Evolutionary conservation across 2,329 filamentous ascomycete genomes (phyloP), one percentile per base, ranked within the genome.

Genomic region (Colletotrichum gigasporum): DNA sequence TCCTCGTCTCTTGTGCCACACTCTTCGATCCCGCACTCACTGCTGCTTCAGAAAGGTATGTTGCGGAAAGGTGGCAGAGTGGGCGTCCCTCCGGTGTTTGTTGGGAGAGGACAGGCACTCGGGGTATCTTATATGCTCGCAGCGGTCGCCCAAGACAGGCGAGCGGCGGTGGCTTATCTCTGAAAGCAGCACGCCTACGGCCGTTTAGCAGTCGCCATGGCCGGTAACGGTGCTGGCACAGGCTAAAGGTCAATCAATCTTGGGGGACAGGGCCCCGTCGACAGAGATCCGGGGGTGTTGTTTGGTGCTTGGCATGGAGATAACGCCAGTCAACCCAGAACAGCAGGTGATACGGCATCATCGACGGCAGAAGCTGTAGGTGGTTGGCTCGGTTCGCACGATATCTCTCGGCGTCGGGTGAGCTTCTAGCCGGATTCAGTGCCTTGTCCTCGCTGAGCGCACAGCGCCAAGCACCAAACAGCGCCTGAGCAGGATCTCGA

Each of bases 271-370:
- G 52, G 52, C 44, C 18, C 39, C 22, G 42, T 35, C 44, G 26
- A 58, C 57, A 51, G 34, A 28, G 14, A 51, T 30, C 12, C 7
- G 32, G 14, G 32, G 48, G 22, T 52, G 30, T 52, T 16, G 11
- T 41, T 32, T n/a, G 48, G 22, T 44, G 16, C 10, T 22, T 42
- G 30, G 34, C 42, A 28, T n/a, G 37, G 26, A 48, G 61, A 61
- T 64, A 61, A 61, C 41, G 42, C 24, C 10, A 35, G n/a, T 2
- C 35, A 14, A 18, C 61, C 56, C 30, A 35, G 47, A 61, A 53
- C 11, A 61, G 61, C 26, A 61, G 42, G 56, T 61, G 22, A 20
- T 28, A 18, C 16, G 56, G 34, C 6, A 18, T 34, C 6, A 22
- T 32, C 11, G 55, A 34, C 20, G 22, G 47, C 20, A n/a, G 30